Percentiles rank a stretch among this genome's conserved stretches.
Conservation (phyloP, 345 rosid species). For the Dipteronia sinensis region DNA sequence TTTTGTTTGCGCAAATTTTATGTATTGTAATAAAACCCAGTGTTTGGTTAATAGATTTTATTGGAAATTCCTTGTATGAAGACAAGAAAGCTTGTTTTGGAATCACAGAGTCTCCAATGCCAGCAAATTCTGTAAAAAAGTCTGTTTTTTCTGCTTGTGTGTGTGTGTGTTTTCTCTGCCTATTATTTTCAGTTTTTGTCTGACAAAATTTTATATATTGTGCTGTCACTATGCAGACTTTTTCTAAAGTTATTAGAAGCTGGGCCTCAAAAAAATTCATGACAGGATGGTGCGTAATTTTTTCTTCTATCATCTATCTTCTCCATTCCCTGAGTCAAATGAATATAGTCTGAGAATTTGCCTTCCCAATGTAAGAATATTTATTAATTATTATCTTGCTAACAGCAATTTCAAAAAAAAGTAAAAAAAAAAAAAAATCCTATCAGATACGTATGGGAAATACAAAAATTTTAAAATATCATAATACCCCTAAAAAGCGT, state of each 20-base stretch:
- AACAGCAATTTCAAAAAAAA: too few species aligned
- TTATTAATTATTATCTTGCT: too few species aligned
- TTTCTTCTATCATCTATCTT: conserved; percentile 12
- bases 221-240: conserved; percentile 53
- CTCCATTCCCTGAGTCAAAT: neutral
- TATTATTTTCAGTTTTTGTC: neutral
- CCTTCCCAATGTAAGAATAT: too few species aligned
- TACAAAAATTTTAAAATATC: too few species aligned
- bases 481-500: too few species aligned
- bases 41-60: neutral
- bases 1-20: neutral
- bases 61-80: neutral
- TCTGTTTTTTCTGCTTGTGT: neutral
- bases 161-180: neutral
- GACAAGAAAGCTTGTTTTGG: neutral
- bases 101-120: neutral
- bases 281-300: conserved; percentile 82
- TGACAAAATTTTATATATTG: conserved; percentile 12
- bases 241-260: conserved; percentile 87
- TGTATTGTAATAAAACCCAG: neutral
- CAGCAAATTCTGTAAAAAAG: neutral
- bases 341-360: too few species aligned
- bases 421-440: too few species aligned
- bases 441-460: too few species aligned
- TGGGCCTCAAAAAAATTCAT: conserved; percentile 99